Evolutionary conservation across 768 basidiomycete genomes (phyloP).

Genomic region (Russula emetica): DNA sequence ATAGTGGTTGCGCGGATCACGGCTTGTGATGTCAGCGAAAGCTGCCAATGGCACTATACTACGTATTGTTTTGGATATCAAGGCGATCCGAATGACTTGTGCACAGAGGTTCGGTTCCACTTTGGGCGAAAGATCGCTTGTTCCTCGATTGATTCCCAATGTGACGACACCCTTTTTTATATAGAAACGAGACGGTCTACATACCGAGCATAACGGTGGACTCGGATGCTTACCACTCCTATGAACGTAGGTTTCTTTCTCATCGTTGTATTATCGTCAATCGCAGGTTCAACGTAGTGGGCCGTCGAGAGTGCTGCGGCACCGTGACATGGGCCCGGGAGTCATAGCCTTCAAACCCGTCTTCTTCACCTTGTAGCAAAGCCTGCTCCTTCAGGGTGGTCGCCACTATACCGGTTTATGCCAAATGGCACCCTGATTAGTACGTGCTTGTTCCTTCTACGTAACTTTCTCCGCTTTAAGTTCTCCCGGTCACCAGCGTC

Average conservation of each 20-base stretch:
- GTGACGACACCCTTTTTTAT: background rate
- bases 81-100: too few species aligned
- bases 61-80: too few species aligned
- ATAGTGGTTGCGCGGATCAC: too few species aligned
- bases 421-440: background rate
- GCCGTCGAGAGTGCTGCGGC: background rate
- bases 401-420: background rate
- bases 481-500: background rate
- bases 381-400: background rate
- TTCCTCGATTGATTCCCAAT: background rate
- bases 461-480: too few species aligned
- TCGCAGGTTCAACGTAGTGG: background rate
- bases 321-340: too few species aligned
- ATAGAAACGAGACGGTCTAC: background rate
- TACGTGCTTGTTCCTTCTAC: too few species aligned
- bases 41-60: too few species aligned
- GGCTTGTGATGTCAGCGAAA: too few species aligned
- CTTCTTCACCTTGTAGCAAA: too few species aligned
- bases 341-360: background rate
- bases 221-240: too few species aligned
- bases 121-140: background rate
- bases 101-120: background rate
- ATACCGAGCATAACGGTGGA: background rate
- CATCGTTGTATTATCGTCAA: background rate
- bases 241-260: background rate